These are phyloP conservation scores for Pythium oligandrum DNA, from an alignment of 352 stramenopile species.

Conservation along the genomic window DNA sequence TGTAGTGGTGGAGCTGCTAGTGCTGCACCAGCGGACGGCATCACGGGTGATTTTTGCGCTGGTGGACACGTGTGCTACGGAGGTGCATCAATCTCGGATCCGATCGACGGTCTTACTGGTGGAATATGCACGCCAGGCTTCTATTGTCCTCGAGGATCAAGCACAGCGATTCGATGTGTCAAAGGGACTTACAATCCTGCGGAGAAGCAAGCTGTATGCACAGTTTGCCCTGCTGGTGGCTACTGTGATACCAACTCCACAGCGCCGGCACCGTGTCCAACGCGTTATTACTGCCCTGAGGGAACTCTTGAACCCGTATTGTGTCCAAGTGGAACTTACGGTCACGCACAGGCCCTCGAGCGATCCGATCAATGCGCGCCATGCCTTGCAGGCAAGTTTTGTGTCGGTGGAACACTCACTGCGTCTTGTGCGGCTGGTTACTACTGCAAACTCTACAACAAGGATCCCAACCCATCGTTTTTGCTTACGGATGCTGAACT, in stretches of 20 bases:
- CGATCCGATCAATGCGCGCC: constrained; percentile 47
- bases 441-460: constrained; percentile 75
- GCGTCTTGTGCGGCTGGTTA: constrained; percentile 76
- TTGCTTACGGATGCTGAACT: background rate
- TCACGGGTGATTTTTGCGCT: constrained; percentile 43
- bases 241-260: constrained; percentile 73
- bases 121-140: constrained; percentile 52
- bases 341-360: constrained; percentile 38
- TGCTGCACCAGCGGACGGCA: constrained; percentile 30
- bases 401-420: constrained; percentile 61
- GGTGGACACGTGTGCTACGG: constrained; percentile 61
- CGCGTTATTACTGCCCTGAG: constrained; percentile 66
- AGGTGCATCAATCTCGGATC: constrained; percentile 40
- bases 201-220: constrained; percentile 38
- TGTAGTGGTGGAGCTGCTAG: constrained; percentile 46
- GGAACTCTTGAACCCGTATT: constrained; percentile 39
- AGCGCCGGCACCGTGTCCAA: constrained; percentile 40
- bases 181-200: constrained; percentile 69
- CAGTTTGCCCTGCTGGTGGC: constrained; percentile 44
- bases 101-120: constrained; percentile 52
- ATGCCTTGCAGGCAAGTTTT: constrained; percentile 76
- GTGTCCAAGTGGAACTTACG: constrained; percentile 81
- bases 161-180: constrained; percentile 38
- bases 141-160: constrained; percentile 64
- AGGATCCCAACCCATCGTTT: constrained; percentile 39